Conservation (phyloP, 2,329 filamentous ascomycete species). For the Apiospora pterosperma region DNA sequence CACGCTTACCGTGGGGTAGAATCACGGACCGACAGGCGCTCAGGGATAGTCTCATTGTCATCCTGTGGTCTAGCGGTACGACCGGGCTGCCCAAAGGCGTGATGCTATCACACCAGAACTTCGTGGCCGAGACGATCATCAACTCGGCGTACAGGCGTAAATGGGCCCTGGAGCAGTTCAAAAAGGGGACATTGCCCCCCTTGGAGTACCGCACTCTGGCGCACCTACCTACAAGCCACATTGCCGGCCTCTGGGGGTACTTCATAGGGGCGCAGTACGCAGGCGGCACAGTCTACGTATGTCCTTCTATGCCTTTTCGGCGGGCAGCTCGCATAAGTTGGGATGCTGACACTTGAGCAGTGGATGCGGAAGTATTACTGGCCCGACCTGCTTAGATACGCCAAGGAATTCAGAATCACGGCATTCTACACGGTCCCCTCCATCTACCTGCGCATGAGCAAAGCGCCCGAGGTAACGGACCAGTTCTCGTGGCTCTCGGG, state of each 20-base stretch:
- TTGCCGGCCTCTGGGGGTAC: constrained; percentile 44
- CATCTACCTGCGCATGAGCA: constrained; percentile 56
- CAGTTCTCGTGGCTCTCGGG: constrained; percentile 46
- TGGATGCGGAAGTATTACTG: constrained; percentile 61
- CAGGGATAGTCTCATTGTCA: constrained; percentile 19
- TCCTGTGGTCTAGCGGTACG: constrained; percentile 41
- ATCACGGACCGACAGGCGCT: constrained; percentile 6
- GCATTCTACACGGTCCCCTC: constrained; percentile 56
- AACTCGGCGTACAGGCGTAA: background rate
- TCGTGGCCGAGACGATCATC: constrained; percentile 7
- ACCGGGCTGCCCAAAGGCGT: constrained; percentile 40
- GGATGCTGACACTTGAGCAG: constrained; percentile 31
- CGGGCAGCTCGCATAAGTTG: too few species aligned
- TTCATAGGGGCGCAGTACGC: constrained; percentile 41
- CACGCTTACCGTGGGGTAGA: background rate
- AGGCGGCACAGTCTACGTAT: constrained; percentile 34
- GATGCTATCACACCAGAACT: constrained; percentile 32
- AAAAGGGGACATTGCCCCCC: background rate
- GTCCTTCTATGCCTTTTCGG: too few species aligned
- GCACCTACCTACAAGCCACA: constrained; percentile 43
- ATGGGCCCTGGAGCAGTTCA: constrained; percentile 2
- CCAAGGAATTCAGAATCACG: constrained; percentile 44
- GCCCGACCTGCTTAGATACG: constrained; percentile 47
- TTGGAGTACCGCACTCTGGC: constrained; percentile 35
- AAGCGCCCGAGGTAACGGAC: constrained; percentile 48